Evolutionary conservation across 2,329 filamentous ascomycete species (phyloP).

Genomic region (Cladosporium sp.): DNA sequence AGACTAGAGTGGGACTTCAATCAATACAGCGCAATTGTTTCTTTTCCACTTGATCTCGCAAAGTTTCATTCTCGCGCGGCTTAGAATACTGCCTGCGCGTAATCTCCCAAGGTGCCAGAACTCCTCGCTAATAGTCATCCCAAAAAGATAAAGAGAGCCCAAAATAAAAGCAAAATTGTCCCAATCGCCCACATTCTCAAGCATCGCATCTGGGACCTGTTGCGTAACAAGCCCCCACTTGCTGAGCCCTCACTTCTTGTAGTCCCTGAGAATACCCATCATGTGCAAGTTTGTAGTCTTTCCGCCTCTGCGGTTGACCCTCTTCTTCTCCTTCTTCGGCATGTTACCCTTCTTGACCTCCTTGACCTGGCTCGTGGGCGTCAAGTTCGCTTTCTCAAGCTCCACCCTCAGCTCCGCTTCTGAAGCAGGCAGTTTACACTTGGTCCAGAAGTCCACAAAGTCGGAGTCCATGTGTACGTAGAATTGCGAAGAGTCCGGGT

Average conservation of each 20-base stretch:
- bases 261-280: conserved; percentile 75
- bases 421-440: conserved; percentile 66
- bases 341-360: conserved; percentile 49
- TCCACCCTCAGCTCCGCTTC: conserved; percentile 72
- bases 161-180: too few species aligned
- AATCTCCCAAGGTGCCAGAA: neutral
- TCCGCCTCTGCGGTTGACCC: conserved; percentile 67
- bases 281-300: conserved; percentile 88
- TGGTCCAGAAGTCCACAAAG: conserved; percentile 79
- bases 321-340: conserved; percentile 65
- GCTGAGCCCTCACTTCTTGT: conserved; percentile 31
- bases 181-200: neutral
- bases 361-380: conserved; percentile 78
- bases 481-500: conserved; percentile 69
- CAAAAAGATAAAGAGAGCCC: neutral
- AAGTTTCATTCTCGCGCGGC: too few species aligned
- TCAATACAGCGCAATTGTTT: too few species aligned
- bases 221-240: too few species aligned
- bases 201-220: too few species aligned
- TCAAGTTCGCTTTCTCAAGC: conserved; percentile 71
- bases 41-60: too few species aligned
- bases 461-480: conserved; percentile 64
- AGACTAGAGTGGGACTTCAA: too few species aligned
- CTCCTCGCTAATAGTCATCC: conserved; percentile 2
- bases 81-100: too few species aligned